phyloP scores from a whole-genome alignment of 2,329 filamentous ascomycete species.

The Colletotrichum higginsianum region DNA sequence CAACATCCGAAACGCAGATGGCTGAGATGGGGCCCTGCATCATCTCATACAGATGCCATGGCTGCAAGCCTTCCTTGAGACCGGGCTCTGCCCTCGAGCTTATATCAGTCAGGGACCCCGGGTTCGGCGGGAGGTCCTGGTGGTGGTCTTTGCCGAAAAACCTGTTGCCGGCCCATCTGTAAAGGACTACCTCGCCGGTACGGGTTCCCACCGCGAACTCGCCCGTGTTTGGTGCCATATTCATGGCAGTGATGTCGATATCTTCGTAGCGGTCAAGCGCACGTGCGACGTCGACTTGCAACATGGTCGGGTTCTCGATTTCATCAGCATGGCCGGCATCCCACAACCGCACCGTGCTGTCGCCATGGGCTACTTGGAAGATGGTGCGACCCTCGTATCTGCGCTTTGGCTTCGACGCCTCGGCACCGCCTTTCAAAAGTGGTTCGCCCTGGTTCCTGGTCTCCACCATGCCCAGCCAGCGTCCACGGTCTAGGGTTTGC shows the following conservation, averaged over 20 bases:
- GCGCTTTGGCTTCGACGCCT: conserved; percentile 78
- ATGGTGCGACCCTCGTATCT: conserved; percentile 88
- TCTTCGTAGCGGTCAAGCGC: conserved; percentile 85
- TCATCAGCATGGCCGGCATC: conserved; percentile 93
- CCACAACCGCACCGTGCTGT: conserved; percentile 93
- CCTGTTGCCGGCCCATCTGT: conserved; percentile 88
- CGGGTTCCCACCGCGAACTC: conserved; percentile 88
- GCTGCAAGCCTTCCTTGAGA: conserved; percentile 86
- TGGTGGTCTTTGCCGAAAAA: conserved; percentile 75
- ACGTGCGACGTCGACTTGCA: conserved; percentile 90
- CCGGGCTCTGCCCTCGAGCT: conserved; percentile 77
- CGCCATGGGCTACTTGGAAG: conserved; percentile 88
- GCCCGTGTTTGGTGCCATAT: conserved; percentile 83
- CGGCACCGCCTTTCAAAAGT: conserved; percentile 84
- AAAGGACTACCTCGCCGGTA: conserved; percentile 88
- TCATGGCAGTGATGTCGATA: conserved; percentile 84
- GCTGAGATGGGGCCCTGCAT: conserved; percentile 85
- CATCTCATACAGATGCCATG: conserved; percentile 86
- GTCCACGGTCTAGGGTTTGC: conserved; percentile 81
- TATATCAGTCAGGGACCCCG: conserved; percentile 83
- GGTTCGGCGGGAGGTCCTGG: conserved; percentile 66
- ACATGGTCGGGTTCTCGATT: conserved; percentile 85
- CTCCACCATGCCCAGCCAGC: conserved; percentile 94
- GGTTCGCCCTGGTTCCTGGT: conserved; percentile 83
- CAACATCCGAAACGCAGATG: conserved; percentile 89